These are phyloP conservation scores for Hymenoscyphus salicellus DNA, from an alignment of 2,329 filamentous ascomycete species.

Conservation along the genomic window DNA sequence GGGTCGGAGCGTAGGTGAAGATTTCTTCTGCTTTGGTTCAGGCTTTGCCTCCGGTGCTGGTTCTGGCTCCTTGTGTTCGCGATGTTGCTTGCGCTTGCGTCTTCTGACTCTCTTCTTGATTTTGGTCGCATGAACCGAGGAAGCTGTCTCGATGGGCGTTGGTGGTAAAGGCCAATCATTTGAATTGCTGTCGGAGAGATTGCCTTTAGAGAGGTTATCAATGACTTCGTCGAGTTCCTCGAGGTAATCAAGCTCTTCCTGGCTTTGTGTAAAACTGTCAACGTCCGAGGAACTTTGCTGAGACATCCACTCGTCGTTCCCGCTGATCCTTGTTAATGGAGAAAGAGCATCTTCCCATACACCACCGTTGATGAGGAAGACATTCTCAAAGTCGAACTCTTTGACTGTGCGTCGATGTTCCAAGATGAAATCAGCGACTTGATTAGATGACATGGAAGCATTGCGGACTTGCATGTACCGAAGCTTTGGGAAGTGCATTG, in stretches of 20 bases:
- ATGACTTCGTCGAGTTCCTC: slow-evolving; percentile 28
- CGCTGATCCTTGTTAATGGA: slow-evolving; percentile 54
- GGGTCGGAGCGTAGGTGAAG: not conserved
- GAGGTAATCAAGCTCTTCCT: slow-evolving; percentile 26
- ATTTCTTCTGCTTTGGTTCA: not conserved
- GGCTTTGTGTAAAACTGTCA: slow-evolving; percentile 27
- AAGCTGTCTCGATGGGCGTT: slow-evolving; percentile 10
- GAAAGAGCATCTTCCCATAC: slow-evolving; percentile 82
- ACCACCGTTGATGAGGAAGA: slow-evolving; percentile 63
- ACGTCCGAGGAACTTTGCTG: slow-evolving; percentile 37
- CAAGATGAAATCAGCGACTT: slow-evolving; percentile 67
- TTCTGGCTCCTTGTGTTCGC: slow-evolving; percentile 34
- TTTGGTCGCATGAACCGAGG: slow-evolving; percentile 42
- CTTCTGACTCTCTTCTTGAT: slow-evolving; percentile 45
- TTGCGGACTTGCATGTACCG: slow-evolving; percentile 71
- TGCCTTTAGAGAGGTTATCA: slow-evolving; percentile 18
- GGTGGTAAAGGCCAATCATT: slow-evolving; percentile 13
- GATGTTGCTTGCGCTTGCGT: slow-evolving; percentile 37
- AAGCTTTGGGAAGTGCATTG: slow-evolving; percentile 65
- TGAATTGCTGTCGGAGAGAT: not conserved
- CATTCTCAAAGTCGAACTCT: slow-evolving; percentile 78
- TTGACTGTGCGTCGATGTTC: slow-evolving; percentile 65
- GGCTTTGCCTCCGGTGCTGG: not conserved
- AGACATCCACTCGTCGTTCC: slow-evolving; percentile 39
- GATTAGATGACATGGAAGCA: slow-evolving; percentile 64